Percentiles rank a stretch among this genome's conserved stretches.
phyloP scores from a whole-genome alignment of 441 rosid species.

The Gossypium trilobum region DNA sequence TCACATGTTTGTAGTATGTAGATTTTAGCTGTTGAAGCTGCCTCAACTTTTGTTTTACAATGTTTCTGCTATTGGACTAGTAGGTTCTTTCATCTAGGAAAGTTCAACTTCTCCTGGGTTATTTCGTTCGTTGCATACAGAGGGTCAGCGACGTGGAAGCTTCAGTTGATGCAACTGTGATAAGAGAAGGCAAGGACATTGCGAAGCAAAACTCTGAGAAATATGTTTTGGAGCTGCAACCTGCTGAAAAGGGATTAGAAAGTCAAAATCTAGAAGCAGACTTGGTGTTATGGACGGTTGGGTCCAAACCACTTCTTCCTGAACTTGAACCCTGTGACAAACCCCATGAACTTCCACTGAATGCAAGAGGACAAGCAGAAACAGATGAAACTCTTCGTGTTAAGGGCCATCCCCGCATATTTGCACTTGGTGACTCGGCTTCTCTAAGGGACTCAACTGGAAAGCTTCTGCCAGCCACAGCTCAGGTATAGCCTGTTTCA shows the following conservation, averaged over 20 bases:
- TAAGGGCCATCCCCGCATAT: conserved; percentile 85
- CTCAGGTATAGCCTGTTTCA: conserved; percentile 46
- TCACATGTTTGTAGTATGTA: background rate
- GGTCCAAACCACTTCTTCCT: conserved; percentile 69
- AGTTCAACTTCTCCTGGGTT: conserved; percentile 73
- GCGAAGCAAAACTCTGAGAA: conserved; percentile 29
- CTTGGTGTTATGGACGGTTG: conserved; percentile 84
- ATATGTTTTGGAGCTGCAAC: conserved; percentile 71
- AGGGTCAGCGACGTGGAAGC: conserved; percentile 29
- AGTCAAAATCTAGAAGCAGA: conserved; percentile 64
- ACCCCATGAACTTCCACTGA: conserved; percentile 52
- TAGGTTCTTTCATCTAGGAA: conserved; percentile 81
- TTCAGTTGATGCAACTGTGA: conserved; percentile 24
- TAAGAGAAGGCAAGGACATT: conserved; percentile 11
- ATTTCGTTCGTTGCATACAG: conserved; percentile 54
- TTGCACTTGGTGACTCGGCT: conserved; percentile 87
- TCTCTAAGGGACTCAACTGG: conserved; percentile 66
- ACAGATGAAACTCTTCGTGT: conserved; percentile 95
- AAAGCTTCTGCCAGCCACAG: conserved; percentile 84
- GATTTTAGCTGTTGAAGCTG: background rate
- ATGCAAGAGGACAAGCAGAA: conserved; percentile 76
- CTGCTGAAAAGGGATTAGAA: conserved; percentile 61
- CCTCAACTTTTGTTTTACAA: background rate
- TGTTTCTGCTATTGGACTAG: conserved; percentile 30
- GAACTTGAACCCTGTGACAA: conserved; percentile 39